Evolutionary conservation across 2,329 filamentous ascomycete genomes (phyloP), one percentile per base, ranked within the genome.

Genomic region (Fusarium heterosporum): DNA sequence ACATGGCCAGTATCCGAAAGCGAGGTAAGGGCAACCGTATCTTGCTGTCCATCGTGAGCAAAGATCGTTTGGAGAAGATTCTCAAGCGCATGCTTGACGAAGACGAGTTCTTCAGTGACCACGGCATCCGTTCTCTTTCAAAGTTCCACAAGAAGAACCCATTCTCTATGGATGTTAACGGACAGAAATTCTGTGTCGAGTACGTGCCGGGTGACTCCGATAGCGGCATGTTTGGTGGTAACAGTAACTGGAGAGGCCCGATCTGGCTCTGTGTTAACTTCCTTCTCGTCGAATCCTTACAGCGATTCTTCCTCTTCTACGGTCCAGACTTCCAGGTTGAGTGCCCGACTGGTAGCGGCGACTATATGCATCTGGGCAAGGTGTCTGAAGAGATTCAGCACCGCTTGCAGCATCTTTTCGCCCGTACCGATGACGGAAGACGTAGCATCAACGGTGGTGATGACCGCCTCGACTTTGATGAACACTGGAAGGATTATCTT

Each of bases 201-300:
- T 98, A 98, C 74, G 89, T 98, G 17, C 90, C 96, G 2, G 96
- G 95, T n/a, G 95, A 98, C 76, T 97, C 95, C 1, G 94, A 98
- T 80, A 97, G 92, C 73, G 93, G 93, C 5, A 86, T 98, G 7
- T 98, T 98, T 74, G 95, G 95, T 52, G 95, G 95, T 69, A 98
- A 98, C 85, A 97, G 93, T 78, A 98, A 98, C 79, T 98, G 95
- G 95, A 89, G 95, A 80, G 95, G 91, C 1, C 95, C 96, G 0
- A 95, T 97, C 71, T 98, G 95, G 95, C 85, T 97, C 47, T 96
- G 93, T 65, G 93, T 97, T 80, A 98, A 98, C 80, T 97, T 97
- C 81, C 81, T 98, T 52, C 86, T 98, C 14, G 91, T 98, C 39
- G 95, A 98, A 78, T 95, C 94, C 8, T 86, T 97, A n/a, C 92